Evolutionary conservation across 306 rosid genomes (phyloP).

Genomic region (Senna siamea): DNA sequence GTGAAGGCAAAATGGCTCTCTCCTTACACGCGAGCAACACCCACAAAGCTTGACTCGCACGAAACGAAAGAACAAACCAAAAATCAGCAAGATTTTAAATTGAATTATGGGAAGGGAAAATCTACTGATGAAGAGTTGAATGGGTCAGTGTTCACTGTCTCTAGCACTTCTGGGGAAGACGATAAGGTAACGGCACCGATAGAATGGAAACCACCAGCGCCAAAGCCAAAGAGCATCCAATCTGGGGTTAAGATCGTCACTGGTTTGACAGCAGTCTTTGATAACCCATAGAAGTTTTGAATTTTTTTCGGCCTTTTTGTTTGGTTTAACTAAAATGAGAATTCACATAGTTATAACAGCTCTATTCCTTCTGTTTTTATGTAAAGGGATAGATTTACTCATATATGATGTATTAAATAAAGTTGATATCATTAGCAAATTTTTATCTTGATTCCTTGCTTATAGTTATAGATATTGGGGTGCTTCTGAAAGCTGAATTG

Average conservation of each 20-base stretch:
- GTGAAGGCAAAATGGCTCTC: constrained; percentile 78
- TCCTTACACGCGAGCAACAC: constrained; percentile 45
- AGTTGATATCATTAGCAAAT: constrained; percentile 19
- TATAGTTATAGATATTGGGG: neutral
- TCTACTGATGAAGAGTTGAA: constrained; percentile 33
- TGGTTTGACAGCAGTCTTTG: constrained; percentile 72
- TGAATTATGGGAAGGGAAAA: neutral
- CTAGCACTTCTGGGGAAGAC: constrained; percentile 22
- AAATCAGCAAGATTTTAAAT: constrained; percentile 14
- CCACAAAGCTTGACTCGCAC: constrained; percentile 10
- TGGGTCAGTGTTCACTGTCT: constrained; percentile 33
- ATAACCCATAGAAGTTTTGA: constrained; percentile 60
- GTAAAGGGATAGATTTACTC: constrained; percentile 61
- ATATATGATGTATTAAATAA: constrained; percentile 41
- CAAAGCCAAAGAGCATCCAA: constrained; percentile 50
- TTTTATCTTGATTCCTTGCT: constrained; percentile 15
- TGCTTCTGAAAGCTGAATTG: constrained; percentile 29
- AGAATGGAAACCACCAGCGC: constrained; percentile 57
- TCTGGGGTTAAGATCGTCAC: constrained; percentile 52
- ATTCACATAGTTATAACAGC: constrained; percentile 40
- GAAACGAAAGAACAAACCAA: constrained; percentile 14
- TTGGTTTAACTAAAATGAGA: constrained; percentile 32
- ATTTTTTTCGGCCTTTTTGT: neutral
- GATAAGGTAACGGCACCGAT: constrained; percentile 25
- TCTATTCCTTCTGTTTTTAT: constrained; percentile 60